A percentile compares a stretch with the other conserved stretches of the same genome.
Conservation (phyloP, 768 basidiomycete genomes). For the Lactifluus subvellereus region DNA sequence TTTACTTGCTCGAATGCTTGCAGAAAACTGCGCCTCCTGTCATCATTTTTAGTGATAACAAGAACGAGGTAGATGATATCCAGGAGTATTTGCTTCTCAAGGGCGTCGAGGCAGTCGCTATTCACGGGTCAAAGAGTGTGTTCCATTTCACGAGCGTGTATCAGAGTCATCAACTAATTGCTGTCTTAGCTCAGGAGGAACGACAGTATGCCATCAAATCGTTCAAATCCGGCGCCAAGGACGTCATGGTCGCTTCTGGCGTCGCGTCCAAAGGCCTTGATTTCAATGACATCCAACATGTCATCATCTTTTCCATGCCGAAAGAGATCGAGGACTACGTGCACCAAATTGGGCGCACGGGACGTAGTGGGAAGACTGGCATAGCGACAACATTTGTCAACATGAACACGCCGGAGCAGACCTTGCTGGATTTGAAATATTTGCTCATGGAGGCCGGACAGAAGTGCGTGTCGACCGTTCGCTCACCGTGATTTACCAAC, state of each 20-base stretch:
- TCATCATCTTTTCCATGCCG: conserved; percentile 99
- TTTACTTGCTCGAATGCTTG: conserved; percentile 93
- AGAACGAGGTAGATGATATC: conserved; percentile 99
- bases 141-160: conserved; percentile 10
- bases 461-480: conserved; percentile 54
- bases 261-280: conserved; percentile 98
- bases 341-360: conserved; percentile 98
- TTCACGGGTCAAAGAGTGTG: conserved; percentile 95
- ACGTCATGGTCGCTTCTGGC: conserved; percentile 98
- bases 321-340: conserved; percentile 99
- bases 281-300: conserved; percentile 98
- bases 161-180: not conserved
- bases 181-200: conserved; percentile 81
- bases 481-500: not conserved
- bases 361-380: conserved; percentile 95
- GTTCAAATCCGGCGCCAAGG: conserved; percentile 95
- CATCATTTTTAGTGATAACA: conserved; percentile 97
- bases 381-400: conserved; percentile 99
- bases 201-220: conserved; percentile 98
- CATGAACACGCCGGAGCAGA: conserved; percentile 96
- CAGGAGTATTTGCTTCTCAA: conserved; percentile 96
- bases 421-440: conserved; percentile 93
- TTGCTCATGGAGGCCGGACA: conserved; percentile 95
- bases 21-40: conserved; percentile 98
- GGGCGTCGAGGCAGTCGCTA: conserved; percentile 97